Conservation (phyloP, 2,329 filamentous ascomycete species). For the Xylariaceae sp. region DNA sequence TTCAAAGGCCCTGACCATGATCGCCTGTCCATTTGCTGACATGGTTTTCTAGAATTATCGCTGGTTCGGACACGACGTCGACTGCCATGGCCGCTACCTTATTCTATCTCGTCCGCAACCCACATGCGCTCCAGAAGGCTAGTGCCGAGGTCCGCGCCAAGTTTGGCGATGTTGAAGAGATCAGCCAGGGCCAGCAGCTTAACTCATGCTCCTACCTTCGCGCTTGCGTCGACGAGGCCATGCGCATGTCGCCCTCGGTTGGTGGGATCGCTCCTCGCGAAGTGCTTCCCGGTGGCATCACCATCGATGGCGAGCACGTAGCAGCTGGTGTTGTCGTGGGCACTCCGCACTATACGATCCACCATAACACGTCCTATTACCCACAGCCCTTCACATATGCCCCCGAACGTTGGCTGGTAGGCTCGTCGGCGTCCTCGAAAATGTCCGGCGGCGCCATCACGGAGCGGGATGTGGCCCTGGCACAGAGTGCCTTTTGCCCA, state of each 20-base stretch:
- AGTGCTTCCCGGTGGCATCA: constrained; percentile 60
- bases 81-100: constrained; percentile 68
- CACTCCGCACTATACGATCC: constrained; percentile 70
- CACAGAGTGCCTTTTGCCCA: constrained; percentile 74
- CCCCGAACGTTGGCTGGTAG: constrained; percentile 70
- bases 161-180: constrained; percentile 60
- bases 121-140: constrained; percentile 52
- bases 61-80: constrained; percentile 74
- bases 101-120: constrained; percentile 66
- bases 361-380: constrained; percentile 70
- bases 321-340: constrained; percentile 67
- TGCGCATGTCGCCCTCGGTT: constrained; percentile 67
- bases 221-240: constrained; percentile 69
- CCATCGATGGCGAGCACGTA: constrained; percentile 59
- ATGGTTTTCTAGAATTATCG: constrained; percentile 60
- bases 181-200: constrained; percentile 57
- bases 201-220: constrained; percentile 63
- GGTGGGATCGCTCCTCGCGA: constrained; percentile 66
- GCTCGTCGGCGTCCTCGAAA: constrained; percentile 44
- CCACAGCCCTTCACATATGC: constrained; percentile 62
- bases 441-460: constrained; percentile 46
- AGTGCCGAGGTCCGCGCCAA: constrained; percentile 57
- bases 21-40: not conserved
- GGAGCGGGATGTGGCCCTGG: constrained; percentile 58
- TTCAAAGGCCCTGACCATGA: not conserved